Evolutionary conservation across 2,329 filamentous ascomycete species (phyloP).

Genomic region (Calonectria pseudoreteaudii): DNA sequence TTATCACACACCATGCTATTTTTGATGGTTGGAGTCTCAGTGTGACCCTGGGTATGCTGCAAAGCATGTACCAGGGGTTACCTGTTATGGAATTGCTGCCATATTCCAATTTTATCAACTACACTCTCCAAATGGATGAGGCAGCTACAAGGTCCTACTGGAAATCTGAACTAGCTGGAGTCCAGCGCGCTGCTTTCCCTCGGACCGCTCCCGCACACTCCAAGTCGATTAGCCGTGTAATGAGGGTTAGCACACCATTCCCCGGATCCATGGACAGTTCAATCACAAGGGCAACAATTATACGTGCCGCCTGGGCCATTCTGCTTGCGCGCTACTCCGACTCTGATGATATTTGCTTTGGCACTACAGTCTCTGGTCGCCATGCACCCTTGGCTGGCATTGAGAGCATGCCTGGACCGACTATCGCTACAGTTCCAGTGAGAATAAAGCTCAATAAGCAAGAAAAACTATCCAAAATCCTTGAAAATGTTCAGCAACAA

Average conservation of each 20-base stretch:
- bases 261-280: background rate
- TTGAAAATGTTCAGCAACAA: constrained; percentile 47
- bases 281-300: constrained; percentile 25
- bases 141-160: background rate
- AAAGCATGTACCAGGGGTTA: background rate
- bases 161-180: background rate
- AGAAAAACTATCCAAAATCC: constrained; percentile 49
- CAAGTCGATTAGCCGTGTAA: constrained; percentile 59
- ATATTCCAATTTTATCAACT: constrained; percentile 2
- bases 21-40: constrained; percentile 12
- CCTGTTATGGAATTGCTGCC: background rate
- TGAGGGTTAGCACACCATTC: background rate
- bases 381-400: constrained; percentile 33
- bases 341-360: constrained; percentile 54
- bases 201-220: constrained; percentile 58
- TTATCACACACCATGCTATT: background rate
- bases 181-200: constrained; percentile 54
- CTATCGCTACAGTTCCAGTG: constrained; percentile 50
- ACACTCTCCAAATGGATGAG: background rate
- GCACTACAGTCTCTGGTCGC: constrained; percentile 56
- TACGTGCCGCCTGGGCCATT: constrained; percentile 60
- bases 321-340: constrained; percentile 63
- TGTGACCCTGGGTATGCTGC: background rate
- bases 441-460: constrained; percentile 41
- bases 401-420: constrained; percentile 31